phyloP scores from a whole-genome alignment of 1,284 basidiomycete species.

The Puccinia triticina region DNA sequence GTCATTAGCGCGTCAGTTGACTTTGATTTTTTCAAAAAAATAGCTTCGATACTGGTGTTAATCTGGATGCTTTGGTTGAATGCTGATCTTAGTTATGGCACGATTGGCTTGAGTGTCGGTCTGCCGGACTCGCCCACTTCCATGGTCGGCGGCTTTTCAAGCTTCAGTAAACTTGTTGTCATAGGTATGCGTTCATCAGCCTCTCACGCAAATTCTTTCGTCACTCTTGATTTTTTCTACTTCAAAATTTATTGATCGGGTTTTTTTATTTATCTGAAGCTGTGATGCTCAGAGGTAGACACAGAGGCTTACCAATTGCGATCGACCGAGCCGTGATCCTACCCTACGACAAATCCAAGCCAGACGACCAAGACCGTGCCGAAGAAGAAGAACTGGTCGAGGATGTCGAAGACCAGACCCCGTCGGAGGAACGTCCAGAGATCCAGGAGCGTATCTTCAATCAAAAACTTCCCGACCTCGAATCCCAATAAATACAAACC shows the following conservation, averaged over 20 bases:
- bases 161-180: constrained; percentile 83
- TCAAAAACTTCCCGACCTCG: background rate
- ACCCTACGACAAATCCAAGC: constrained; percentile 56
- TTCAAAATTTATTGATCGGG: background rate
- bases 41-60: constrained; percentile 39
- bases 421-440: background rate
- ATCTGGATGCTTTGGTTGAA: constrained; percentile 66
- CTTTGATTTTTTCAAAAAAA: background rate
- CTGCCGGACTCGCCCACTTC: constrained; percentile 69
- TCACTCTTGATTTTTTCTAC: background rate
- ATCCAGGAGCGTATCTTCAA: background rate
- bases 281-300: constrained; percentile 91
- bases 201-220: background rate
- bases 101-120: constrained; percentile 81
- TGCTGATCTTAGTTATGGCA: constrained; percentile 84
- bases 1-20: constrained; percentile 38
- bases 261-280: constrained; percentile 54
- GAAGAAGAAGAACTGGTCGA: constrained; percentile 13
- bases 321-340: constrained; percentile 74
- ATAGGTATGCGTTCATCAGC: constrained; percentile 59
- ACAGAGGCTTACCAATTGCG: constrained; percentile 72
- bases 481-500: background rate
- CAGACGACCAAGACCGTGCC: constrained; percentile 55
- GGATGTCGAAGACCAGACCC: background rate
- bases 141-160: constrained; percentile 74